These are phyloP conservation scores for Phallus indusiatus DNA, from an alignment of 768 basidiomycete species.

Conservation along the genomic window DNA sequence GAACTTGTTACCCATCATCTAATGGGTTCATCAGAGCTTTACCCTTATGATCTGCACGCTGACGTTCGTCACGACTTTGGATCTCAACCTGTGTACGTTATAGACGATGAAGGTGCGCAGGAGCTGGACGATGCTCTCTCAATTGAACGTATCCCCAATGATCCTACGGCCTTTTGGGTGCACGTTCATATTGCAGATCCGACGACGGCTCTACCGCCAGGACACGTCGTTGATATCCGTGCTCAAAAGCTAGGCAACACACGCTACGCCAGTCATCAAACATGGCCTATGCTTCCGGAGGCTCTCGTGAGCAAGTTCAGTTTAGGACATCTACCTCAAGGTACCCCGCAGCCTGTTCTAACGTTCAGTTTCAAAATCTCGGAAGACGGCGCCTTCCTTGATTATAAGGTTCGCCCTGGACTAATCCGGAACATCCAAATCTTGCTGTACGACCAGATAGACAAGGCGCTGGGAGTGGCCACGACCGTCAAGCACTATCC, in stretches of 20 bases:
- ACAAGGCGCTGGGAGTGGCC: conserved; percentile 34
- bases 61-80: conserved; percentile 82
- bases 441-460: conserved; percentile 60
- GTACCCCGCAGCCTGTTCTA: conserved; percentile 46
- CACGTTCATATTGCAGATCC: conserved; percentile 94
- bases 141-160: conserved; percentile 53
- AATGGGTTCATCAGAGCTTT: conserved; percentile 56
- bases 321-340: conserved; percentile 30
- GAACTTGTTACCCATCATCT: conserved; percentile 14
- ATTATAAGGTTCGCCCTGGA: conserved; percentile 61
- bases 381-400: conserved; percentile 50
- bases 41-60: conserved; percentile 53
- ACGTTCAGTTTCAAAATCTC: conserved; percentile 75
- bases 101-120: conserved; percentile 70
- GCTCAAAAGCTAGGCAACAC: conserved; percentile 47
- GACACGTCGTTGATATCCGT: conserved; percentile 46
- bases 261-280: conserved; percentile 55
- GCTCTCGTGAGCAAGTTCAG: conserved; percentile 37
- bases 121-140: conserved; percentile 95
- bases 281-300: conserved; percentile 66
- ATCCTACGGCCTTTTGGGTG: conserved; percentile 62
- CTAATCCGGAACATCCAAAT: conserved; percentile 58
- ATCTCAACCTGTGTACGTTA: conserved; percentile 67
- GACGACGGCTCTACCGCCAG: conserved; percentile 64
- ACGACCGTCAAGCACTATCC: conserved; percentile 1